These are phyloP conservation scores for Psilocybe cyanescens DNA, from an alignment of 768 basidiomycete genomes.

Conservation along the genomic window DNA sequence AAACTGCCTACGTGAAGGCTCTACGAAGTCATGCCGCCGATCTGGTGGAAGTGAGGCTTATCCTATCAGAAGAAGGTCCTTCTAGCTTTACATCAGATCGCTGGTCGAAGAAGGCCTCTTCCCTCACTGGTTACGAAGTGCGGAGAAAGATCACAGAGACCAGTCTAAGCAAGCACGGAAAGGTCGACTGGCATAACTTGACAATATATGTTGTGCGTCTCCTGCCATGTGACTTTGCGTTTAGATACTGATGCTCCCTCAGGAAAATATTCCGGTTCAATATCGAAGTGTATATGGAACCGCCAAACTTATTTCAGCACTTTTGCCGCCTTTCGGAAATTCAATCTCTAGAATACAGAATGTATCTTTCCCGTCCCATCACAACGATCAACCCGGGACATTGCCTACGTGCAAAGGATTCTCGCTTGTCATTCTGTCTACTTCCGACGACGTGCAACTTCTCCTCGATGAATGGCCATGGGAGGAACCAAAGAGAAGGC, in stretches of 20 bases:
- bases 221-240: background rate
- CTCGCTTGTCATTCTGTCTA: slow-evolving; percentile 64
- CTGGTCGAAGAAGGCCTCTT: slow-evolving; percentile 16
- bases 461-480: slow-evolving; percentile 67
- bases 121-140: slow-evolving; percentile 64
- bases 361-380: slow-evolving; percentile 63
- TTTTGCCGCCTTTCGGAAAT: slow-evolving; percentile 30
- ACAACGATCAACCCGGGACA: slow-evolving; percentile 59
- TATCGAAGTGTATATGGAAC: slow-evolving; percentile 57
- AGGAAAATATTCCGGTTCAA: slow-evolving; percentile 74
- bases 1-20: slow-evolving; percentile 59
- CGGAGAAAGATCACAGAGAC: slow-evolving; percentile 46
- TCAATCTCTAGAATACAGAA: slow-evolving; percentile 44
- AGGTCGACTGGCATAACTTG: slow-evolving; percentile 60
- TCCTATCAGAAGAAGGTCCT: slow-evolving; percentile 39
- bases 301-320: slow-evolving; percentile 42
- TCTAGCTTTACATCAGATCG: slow-evolving; percentile 33
- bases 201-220: slow-evolving; percentile 71
- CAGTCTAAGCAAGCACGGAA: slow-evolving; percentile 28
- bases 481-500: slow-evolving; percentile 28
- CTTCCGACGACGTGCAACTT: slow-evolving; percentile 38
- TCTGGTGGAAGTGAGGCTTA: slow-evolving; percentile 63
- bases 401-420: slow-evolving; percentile 73
- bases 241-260: slow-evolving; percentile 3
- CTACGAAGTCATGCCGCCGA: slow-evolving; percentile 53